Evolutionary conservation across 371 early-diverging fungal species (phyloP).

Genomic region (Mortierella sp.): DNA sequence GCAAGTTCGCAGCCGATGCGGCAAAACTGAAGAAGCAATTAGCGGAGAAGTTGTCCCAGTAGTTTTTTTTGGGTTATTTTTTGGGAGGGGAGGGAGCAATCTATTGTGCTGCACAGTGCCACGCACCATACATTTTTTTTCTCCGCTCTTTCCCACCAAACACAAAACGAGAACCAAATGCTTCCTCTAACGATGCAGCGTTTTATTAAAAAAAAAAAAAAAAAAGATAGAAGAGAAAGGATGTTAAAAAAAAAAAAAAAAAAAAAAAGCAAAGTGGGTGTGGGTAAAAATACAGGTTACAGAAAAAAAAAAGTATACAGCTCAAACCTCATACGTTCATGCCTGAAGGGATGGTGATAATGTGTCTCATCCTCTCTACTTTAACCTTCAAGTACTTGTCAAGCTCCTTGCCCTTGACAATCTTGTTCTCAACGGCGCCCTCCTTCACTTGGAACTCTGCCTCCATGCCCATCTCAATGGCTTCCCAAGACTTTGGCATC

Average conservation of each 20-base stretch:
- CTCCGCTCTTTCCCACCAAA: too few species aligned
- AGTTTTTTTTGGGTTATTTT: background rate
- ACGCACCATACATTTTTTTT: too few species aligned
- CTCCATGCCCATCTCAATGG: slow-evolving; percentile 28
- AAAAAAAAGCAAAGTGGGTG: too few species aligned
- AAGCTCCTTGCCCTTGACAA: slow-evolving; percentile 51
- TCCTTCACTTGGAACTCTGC: slow-evolving; percentile 41
- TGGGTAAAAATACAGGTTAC: background rate
- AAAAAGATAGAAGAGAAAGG: background rate
- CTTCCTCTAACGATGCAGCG: too few species aligned
- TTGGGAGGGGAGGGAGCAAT: too few species aligned
- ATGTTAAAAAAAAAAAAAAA: too few species aligned
- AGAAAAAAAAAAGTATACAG: slow-evolving; percentile 1
- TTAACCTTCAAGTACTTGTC: slow-evolving; percentile 46
- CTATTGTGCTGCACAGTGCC: too few species aligned
- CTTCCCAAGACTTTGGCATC: slow-evolving; percentile 85
- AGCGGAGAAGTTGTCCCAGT: slow-evolving; percentile 62
- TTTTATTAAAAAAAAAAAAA: slow-evolving; percentile 1
- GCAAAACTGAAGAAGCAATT: slow-evolving; percentile 80
- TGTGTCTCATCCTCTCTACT: slow-evolving; percentile 49
- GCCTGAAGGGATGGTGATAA: slow-evolving; percentile 36
- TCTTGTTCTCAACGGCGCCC: slow-evolving; percentile 53
- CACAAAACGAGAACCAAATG: too few species aligned
- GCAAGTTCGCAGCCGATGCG: slow-evolving; percentile 94
- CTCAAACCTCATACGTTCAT: background rate